These are phyloP conservation scores for Nematodospora valgi DNA, from an alignment of 805 yeast species.

Conservation along the genomic window DNA sequence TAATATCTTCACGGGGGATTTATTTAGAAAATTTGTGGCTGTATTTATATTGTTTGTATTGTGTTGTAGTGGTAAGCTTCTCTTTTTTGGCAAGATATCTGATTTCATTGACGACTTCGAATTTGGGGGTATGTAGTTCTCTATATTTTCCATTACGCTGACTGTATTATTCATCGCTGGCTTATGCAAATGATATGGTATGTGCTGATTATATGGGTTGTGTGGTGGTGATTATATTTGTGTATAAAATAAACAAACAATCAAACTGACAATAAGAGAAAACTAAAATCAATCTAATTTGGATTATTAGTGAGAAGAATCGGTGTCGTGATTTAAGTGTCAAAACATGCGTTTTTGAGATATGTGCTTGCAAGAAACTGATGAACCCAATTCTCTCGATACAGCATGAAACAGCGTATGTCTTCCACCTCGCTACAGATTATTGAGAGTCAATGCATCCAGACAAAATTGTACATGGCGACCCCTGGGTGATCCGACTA, in stretches of 20 bases:
- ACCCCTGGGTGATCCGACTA: too few species aligned
- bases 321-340: too few species aligned
- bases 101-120: not conserved
- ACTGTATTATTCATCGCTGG: slow-evolving; percentile 1
- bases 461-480: too few species aligned
- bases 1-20: slow-evolving; percentile 1
- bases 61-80: slow-evolving; percentile 1
- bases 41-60: not conserved
- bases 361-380: too few species aligned
- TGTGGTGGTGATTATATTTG: not conserved
- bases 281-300: not conserved
- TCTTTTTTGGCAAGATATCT: not conserved
- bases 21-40: not conserved
- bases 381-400: too few species aligned
- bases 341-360: too few species aligned
- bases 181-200: not conserved
- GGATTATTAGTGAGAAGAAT: too few species aligned
- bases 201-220: not conserved
- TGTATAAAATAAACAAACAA: too few species aligned
- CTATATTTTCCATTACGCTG: slow-evolving; percentile 5
- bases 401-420: too few species aligned
- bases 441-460: too few species aligned
- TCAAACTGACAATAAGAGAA: not conserved
- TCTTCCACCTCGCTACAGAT: too few species aligned
- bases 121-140: slow-evolving; percentile 1